Evolutionary conservation across 2,329 filamentous ascomycete species (phyloP).

Genomic region (Aspergillus sp.): DNA sequence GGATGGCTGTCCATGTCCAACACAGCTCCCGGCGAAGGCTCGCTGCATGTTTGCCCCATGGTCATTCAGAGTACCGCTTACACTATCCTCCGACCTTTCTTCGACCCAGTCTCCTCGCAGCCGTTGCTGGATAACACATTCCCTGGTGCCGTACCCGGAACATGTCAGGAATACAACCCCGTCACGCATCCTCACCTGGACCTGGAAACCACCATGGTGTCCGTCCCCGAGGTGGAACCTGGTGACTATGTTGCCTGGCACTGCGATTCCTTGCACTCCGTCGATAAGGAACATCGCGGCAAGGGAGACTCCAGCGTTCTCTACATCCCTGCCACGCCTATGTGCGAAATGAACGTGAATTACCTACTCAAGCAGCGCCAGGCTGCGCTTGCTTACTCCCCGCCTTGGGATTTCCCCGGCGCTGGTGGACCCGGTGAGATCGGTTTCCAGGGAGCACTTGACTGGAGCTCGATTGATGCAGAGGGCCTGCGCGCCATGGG

Average conservation of each 20-base stretch:
- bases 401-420: slow-evolving; percentile 70
- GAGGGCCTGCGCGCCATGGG: slow-evolving; percentile 60
- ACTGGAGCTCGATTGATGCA: slow-evolving; percentile 43
- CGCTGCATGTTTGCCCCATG: slow-evolving; percentile 78
- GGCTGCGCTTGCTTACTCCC: slow-evolving; percentile 68
- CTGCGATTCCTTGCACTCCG: slow-evolving; percentile 77
- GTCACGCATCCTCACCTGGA: slow-evolving; percentile 70
- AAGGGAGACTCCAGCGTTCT: slow-evolving; percentile 75
- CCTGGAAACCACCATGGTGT: slow-evolving; percentile 68
- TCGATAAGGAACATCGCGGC: slow-evolving; percentile 76
- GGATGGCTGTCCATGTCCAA: slow-evolving; percentile 79
- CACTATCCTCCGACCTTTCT: slow-evolving; percentile 80
- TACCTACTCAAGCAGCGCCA: slow-evolving; percentile 71
- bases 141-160: slow-evolving; percentile 69
- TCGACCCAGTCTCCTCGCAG: slow-evolving; percentile 55
- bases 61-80: slow-evolving; percentile 76
- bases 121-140: slow-evolving; percentile 52
- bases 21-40: slow-evolving; percentile 74
- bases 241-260: slow-evolving; percentile 80
- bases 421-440: slow-evolving; percentile 46
- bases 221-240: slow-evolving; percentile 67
- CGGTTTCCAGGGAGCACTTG: slow-evolving; percentile 41
- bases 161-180: slow-evolving; percentile 67
- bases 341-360: slow-evolving; percentile 71
- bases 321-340: slow-evolving; percentile 84